A percentile compares a stretch with the other conserved stretches of the same genome.
Conservation (phyloP, 371 early-diverging fungal species). For the Nematocida homosporus region DNA sequence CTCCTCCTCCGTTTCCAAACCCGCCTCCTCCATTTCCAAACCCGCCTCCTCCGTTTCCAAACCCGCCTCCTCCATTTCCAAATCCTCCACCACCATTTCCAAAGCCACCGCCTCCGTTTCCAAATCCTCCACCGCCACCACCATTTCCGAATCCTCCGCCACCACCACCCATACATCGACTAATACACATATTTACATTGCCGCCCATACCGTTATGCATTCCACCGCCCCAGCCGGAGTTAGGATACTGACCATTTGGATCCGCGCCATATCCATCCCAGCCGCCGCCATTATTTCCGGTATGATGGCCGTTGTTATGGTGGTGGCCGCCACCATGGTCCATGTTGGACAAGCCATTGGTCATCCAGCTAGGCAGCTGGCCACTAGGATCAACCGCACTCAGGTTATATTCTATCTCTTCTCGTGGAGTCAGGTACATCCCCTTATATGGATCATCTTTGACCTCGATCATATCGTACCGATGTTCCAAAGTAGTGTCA, state of each 20-base stretch:
- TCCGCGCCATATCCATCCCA: neutral
- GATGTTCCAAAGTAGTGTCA: conserved; percentile 7
- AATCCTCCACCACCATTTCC: neutral
- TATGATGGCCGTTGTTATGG: conserved; percentile 5
- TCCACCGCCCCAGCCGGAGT: neutral
- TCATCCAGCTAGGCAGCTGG: conserved; percentile 6
- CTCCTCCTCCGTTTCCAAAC: too few species aligned
- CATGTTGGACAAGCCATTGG: conserved; percentile 4
- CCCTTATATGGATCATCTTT: conserved; percentile 50
- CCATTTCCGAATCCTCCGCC: conserved; percentile 9
- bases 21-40: too few species aligned
- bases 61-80: neutral
- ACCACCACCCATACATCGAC: neutral
- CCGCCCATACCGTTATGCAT: neutral
- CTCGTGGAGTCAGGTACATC: conserved; percentile 17
- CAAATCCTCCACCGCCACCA: neutral
- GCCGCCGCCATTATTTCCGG: neutral
- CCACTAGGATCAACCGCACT: neutral
- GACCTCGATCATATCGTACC: conserved; percentile 44
- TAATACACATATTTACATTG: neutral
- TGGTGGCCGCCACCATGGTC: neutral
- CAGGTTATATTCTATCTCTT: conserved; percentile 25
- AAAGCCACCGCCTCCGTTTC: neutral
- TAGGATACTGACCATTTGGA: neutral
- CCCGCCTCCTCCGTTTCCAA: too few species aligned